These are phyloP conservation scores for Canna indica DNA, from an alignment of 176 grass and related monocot species.

Conservation along the genomic window DNA sequence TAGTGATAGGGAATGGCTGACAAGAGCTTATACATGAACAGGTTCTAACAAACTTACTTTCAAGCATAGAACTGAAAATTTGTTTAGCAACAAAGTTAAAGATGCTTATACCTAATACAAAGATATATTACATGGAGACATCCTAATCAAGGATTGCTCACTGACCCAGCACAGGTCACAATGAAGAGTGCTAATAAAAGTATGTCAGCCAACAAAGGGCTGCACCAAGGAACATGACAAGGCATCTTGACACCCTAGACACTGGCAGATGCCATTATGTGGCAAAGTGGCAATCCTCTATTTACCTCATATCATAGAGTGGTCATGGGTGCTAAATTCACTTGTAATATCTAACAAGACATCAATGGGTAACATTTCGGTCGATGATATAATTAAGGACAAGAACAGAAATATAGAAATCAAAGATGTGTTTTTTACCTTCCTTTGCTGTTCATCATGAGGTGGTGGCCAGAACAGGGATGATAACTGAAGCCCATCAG, in stretches of 20 bases:
- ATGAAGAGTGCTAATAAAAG: not conserved
- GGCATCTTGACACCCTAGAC: not conserved
- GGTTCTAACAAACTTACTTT: not conserved
- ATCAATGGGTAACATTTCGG: too few species aligned
- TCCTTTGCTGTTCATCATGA: conserved; percentile 66
- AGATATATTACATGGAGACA: not conserved
- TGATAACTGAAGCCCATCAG: conserved; percentile 65
- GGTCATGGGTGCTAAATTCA: too few species aligned
- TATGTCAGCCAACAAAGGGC: not conserved
- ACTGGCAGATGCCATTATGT: too few species aligned
- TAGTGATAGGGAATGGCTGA: not conserved
- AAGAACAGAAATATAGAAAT: not conserved
- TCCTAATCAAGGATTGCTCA: not conserved
- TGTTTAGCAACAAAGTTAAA: not conserved
- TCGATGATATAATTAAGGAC: not conserved
- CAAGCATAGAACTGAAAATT: not conserved
- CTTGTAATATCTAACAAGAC: too few species aligned
- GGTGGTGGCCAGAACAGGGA: conserved; percentile 82
- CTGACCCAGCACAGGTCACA: not conserved
- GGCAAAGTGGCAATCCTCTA: too few species aligned
- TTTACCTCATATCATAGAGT: too few species aligned
- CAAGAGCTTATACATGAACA: not conserved
- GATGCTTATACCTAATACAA: not conserved
- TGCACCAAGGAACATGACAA: not conserved
- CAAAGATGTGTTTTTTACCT: conserved; percentile 31